These are phyloP conservation scores for Metschnikowia corniflorae DNA, from an alignment of 805 yeast species.

Conservation along the genomic window DNA sequence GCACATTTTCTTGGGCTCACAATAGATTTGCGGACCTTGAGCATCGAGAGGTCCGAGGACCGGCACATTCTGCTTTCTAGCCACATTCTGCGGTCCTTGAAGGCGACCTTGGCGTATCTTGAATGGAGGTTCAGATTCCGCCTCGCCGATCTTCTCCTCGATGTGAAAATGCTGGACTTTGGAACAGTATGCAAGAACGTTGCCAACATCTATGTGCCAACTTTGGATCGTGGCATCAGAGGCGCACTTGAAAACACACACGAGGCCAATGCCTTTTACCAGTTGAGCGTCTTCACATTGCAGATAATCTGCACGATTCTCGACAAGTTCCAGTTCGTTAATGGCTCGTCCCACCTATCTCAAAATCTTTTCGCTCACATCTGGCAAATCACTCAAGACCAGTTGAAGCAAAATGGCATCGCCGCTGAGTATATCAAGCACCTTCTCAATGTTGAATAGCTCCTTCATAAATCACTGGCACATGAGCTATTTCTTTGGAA, in stretches of 20 bases:
- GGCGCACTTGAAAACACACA: background rate
- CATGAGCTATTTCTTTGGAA: too few relatives aligned
- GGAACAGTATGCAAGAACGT: conserved; percentile 5
- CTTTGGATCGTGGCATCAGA: conserved; percentile 4
- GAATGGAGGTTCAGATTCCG: conserved; percentile 22
- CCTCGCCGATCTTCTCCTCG: conserved; percentile 20
- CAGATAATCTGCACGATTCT: conserved; percentile 14
- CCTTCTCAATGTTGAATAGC: too few relatives aligned
- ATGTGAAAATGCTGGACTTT: conserved; percentile 12
- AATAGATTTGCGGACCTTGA: conserved; percentile 22
- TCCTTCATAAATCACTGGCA: too few relatives aligned
- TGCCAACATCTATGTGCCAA: conserved; percentile 1
- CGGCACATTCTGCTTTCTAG: conserved; percentile 10
- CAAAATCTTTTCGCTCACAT: conserved; percentile 11
- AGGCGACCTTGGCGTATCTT: conserved; percentile 20
- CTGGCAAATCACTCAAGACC: conserved; percentile 4
- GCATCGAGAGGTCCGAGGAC: conserved; percentile 15
- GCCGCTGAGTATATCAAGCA: too few relatives aligned
- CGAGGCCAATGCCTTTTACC: background rate
- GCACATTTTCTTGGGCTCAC: conserved; percentile 30
- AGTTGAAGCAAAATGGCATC: conserved; percentile 1
- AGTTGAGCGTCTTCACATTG: conserved; percentile 13
- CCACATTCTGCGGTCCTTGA: conserved; percentile 16
- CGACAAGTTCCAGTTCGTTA: conserved; percentile 13
- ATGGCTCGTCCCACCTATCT: conserved; percentile 4